Evolutionary conservation across 257 asterid species (phyloP).

Genomic region (Gardenia jasminoides): DNA sequence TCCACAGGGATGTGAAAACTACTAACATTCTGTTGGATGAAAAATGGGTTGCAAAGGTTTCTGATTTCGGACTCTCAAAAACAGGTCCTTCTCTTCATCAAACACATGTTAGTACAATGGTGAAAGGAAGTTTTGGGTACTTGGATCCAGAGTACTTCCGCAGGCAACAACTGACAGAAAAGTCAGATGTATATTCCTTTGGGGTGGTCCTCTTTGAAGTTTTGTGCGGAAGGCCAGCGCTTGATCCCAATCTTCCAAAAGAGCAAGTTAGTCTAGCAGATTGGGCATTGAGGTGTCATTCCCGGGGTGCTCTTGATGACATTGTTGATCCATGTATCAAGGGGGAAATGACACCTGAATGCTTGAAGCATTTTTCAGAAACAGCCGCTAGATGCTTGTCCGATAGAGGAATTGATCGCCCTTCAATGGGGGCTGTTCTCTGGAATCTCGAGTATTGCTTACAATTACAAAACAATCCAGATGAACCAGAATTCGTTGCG

Average conservation of each 20-base stretch:
- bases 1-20: conserved; percentile 77
- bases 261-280: conserved; percentile 71
- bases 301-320: conserved; percentile 25
- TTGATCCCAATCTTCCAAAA: conserved; percentile 45
- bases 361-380: conserved; percentile 49
- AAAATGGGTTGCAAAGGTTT: conserved; percentile 73
- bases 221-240: conserved; percentile 64
- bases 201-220: conserved; percentile 75
- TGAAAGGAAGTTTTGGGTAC: conserved; percentile 82
- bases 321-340: conserved; percentile 50
- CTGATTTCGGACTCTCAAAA: conserved; percentile 78
- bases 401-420: conserved; percentile 54
- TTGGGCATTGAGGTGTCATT: conserved; percentile 46
- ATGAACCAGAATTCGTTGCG: conserved; percentile 30
- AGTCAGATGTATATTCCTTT: conserved; percentile 73
- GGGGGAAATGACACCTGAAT: conserved; percentile 36
- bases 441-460: conserved; percentile 65
- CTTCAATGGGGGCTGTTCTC: conserved; percentile 72
- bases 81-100: conserved; percentile 46
- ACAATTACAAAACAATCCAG: conserved; percentile 44
- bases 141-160: conserved; percentile 76
- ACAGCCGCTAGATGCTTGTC: conserved; percentile 62
- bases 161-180: conserved; percentile 69
- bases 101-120: conserved; percentile 68
- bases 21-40: conserved; percentile 68